phyloP scores from a whole-genome alignment of 371 early-diverging fungal species.

The Lichtheimia ramosa region DNA sequence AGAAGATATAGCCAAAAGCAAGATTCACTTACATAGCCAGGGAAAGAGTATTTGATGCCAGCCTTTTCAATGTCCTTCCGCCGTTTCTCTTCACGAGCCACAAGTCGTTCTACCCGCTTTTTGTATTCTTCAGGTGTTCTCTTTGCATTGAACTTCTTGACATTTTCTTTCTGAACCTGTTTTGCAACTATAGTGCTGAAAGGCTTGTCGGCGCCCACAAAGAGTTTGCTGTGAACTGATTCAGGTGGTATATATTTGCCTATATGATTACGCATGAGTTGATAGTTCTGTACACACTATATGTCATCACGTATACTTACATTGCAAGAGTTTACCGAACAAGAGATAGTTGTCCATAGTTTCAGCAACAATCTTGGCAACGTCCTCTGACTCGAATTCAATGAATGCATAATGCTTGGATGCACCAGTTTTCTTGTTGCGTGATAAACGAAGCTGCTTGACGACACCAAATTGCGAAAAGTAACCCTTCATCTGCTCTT shows the following conservation, averaged over 20 bases:
- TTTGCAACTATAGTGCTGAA: slow-evolving; percentile 59
- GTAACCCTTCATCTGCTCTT: slow-evolving; percentile 84
- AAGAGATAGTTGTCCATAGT: slow-evolving; percentile 97
- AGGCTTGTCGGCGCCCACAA: slow-evolving; percentile 59
- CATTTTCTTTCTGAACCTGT: slow-evolving; percentile 40
- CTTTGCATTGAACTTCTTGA: slow-evolving; percentile 55
- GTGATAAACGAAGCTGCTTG: slow-evolving; percentile 73
- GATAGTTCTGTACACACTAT: neutral
- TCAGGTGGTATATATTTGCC: slow-evolving; percentile 61
- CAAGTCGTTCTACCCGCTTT: slow-evolving; percentile 38
- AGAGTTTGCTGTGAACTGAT: slow-evolving; percentile 72
- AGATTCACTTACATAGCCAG: slow-evolving; percentile 51
- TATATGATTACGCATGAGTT: slow-evolving; percentile 1
- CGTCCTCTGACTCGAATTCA: slow-evolving; percentile 77
- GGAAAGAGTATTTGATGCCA: slow-evolving; percentile 85
- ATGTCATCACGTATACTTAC: slow-evolving; percentile 38
- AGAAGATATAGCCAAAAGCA: neutral
- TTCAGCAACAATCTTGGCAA: slow-evolving; percentile 89
- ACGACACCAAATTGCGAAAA: slow-evolving; percentile 93
- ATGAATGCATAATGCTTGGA: slow-evolving; percentile 94
- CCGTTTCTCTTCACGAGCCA: slow-evolving; percentile 55
- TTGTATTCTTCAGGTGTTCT: slow-evolving; percentile 51
- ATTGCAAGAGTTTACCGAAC: slow-evolving; percentile 79
- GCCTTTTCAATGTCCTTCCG: slow-evolving; percentile 55
- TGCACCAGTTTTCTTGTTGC: slow-evolving; percentile 87